phyloP scores from a whole-genome alignment of 2,329 filamentous ascomycete genomes.

The Fusarium sp. region DNA sequence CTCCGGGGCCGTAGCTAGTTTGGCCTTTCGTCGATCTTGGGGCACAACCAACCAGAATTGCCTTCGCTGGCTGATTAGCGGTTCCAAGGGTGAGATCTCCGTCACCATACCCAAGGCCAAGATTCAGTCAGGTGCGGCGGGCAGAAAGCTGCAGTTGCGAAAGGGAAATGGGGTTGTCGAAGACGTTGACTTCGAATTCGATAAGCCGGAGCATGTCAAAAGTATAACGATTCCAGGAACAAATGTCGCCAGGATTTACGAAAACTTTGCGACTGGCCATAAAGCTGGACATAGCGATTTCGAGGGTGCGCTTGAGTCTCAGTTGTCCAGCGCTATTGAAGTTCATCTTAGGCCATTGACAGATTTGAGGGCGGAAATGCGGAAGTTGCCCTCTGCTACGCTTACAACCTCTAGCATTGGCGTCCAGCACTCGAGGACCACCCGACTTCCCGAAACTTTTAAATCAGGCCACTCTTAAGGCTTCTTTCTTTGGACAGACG shows the following conservation, averaged over 20 bases:
- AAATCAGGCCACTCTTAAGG: too few relatives aligned
- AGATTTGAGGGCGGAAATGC: too few relatives aligned
- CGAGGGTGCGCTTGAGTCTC: not conserved
- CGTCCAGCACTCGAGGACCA: too few relatives aligned
- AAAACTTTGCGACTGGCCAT: not conserved
- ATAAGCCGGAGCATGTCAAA: not conserved
- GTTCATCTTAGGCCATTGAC: too few relatives aligned
- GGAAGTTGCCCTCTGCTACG: too few relatives aligned
- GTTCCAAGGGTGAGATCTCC: not conserved
- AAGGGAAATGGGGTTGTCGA: not conserved
- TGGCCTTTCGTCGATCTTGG: not conserved
- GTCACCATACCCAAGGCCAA: not conserved
- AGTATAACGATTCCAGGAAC: not conserved
- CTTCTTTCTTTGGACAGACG: too few relatives aligned
- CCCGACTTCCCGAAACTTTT: too few relatives aligned
- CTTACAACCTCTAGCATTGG: too few relatives aligned
- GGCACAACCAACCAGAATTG: not conserved
- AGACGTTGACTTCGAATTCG: not conserved
- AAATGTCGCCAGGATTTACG: not conserved
- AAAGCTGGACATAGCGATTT: not conserved
- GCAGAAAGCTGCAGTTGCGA: not conserved
- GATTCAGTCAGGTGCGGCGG: not conserved
- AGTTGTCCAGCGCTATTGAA: not conserved
- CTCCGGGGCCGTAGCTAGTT: not conserved
- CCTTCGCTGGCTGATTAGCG: not conserved